Evolutionary conservation across 2,329 filamentous ascomycete species (phyloP).

Genomic region (Fusarium sp.): DNA sequence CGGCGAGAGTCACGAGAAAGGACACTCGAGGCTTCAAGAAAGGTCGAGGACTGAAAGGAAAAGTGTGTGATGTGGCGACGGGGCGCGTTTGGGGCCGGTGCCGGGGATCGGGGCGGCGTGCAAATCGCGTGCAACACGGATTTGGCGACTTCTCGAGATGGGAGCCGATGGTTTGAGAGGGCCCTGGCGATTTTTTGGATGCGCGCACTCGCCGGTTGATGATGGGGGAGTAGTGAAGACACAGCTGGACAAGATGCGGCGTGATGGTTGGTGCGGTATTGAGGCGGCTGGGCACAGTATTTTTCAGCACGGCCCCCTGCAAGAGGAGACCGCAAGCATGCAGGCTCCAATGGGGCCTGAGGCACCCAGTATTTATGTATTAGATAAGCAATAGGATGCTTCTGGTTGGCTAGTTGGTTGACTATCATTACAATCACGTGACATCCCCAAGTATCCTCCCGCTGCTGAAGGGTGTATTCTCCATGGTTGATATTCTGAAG

Average conservation of each 20-base stretch:
- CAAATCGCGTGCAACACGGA: constrained; percentile 67
- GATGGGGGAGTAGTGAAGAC: constrained; percentile 66
- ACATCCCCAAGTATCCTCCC: constrained; percentile 14
- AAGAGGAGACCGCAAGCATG: constrained; percentile 41
- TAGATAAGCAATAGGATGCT: constrained; percentile 25
- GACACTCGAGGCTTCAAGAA: constrained; percentile 40
- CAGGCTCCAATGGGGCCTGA: constrained; percentile 39
- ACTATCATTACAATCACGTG: constrained; percentile 37
- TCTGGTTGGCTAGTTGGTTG: constrained; percentile 11
- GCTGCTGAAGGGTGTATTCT: not conserved
- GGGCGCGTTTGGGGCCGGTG: constrained; percentile 56
- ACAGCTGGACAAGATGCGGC: constrained; percentile 63
- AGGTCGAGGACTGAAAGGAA: constrained; percentile 53
- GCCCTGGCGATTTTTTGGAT: constrained; percentile 73
- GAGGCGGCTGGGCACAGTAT: constrained; percentile 53
- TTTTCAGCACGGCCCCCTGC: constrained; percentile 58
- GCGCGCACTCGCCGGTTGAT: constrained; percentile 66
- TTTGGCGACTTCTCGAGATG: constrained; percentile 66
- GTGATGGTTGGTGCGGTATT: constrained; percentile 60
- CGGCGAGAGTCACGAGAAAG: constrained; percentile 38
- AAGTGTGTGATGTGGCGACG: constrained; percentile 56
- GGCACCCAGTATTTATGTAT: constrained; percentile 27
- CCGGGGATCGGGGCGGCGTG: constrained; percentile 58
- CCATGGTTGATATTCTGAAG: not conserved
- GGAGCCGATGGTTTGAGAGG: constrained; percentile 69